phyloP scores from a whole-genome alignment of 805 yeast species.

The Isabelozyma gotoi region DNA sequence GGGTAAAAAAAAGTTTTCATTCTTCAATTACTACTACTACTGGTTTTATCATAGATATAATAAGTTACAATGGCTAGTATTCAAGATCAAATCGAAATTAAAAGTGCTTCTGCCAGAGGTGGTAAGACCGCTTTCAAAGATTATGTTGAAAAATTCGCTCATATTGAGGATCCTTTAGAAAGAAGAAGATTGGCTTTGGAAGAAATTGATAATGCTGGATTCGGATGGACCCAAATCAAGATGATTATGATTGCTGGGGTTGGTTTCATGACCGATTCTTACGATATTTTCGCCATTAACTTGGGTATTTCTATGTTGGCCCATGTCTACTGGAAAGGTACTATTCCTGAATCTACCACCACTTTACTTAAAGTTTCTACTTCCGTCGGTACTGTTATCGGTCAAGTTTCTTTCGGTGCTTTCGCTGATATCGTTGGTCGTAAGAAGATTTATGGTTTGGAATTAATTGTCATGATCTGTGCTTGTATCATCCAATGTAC shows the following conservation, averaged over 20 bases:
- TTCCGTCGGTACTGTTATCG: constrained; percentile 91
- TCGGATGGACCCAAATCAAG: constrained; percentile 81
- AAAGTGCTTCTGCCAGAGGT: constrained; percentile 38
- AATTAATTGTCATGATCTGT: constrained; percentile 77
- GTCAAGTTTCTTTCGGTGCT: constrained; percentile 83
- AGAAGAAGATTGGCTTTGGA: constrained; percentile 84
- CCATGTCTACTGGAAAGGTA: constrained; percentile 69
- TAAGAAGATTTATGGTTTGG: constrained; percentile 83
- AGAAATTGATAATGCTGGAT: constrained; percentile 75
- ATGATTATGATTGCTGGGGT: constrained; percentile 87
- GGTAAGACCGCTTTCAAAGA: constrained; percentile 89
- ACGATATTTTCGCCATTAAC: constrained; percentile 89
- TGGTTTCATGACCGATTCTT: constrained; percentile 90
- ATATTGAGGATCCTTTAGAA: constrained; percentile 80
- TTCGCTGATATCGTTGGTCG: constrained; percentile 82
- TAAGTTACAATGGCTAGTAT: constrained; percentile 6
- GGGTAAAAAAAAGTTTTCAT: background rate
- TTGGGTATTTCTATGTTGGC: constrained; percentile 77
- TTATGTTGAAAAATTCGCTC: constrained; percentile 74
- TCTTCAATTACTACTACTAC: background rate
- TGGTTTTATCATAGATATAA: no score
- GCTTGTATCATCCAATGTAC: constrained; percentile 79
- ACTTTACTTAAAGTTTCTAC: constrained; percentile 85
- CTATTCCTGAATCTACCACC: constrained; percentile 66
- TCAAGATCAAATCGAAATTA: constrained; percentile 4